Evolutionary conservation across 1,284 basidiomycete genomes (phyloP), one percentile per base, ranked within the genome.

Genomic region (Rhodofomes roseus): DNA sequence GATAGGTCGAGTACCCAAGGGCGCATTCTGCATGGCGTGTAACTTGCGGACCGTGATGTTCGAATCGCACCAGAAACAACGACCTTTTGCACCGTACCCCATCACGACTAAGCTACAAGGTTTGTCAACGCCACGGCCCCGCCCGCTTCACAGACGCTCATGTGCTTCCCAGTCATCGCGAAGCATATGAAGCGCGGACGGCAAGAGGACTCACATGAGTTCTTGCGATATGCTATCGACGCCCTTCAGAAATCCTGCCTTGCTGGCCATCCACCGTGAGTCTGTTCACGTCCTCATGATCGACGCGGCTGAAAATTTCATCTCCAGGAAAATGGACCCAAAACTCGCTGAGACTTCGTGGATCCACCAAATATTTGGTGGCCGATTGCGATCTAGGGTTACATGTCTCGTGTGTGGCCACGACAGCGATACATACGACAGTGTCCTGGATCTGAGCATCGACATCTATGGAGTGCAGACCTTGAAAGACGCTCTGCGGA

Each of bases 191-290:
- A 89, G 54, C 84, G 79, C 71, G 94, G 93, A n/a, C 79, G 95
- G 63, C 97, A 99, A 75, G 97, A 99, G 73, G 97, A 99, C 73
- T 90, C 96, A 3, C 97, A 99, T 74, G 97, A 99, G 74, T 99
- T 99, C 70, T 84, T 99, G 56, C 89, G 97, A 31, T 97, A 98
- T 74, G 87, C 92, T 25, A 87, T 98, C 39, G 97, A 99, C 69
- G 90, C 90, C 27, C 74, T 98, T 57, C 96, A 98, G 74, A 92
- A 89, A 69, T 86, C 90, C 9, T 93, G 91, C 71, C 78, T 96
- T 56, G 82, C 84, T 48, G 90, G 87, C 23, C 74, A 84, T 55
- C 79, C 89, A 59, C 84, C 87, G 90, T 93, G 71, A 67, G 85
- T 80, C 56, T 50, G 18, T 50, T 53, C 18, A 34, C 37, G 7